phyloP scores from a whole-genome alignment of 1,284 basidiomycete genomes.

The Marasmius tenuissimus region DNA sequence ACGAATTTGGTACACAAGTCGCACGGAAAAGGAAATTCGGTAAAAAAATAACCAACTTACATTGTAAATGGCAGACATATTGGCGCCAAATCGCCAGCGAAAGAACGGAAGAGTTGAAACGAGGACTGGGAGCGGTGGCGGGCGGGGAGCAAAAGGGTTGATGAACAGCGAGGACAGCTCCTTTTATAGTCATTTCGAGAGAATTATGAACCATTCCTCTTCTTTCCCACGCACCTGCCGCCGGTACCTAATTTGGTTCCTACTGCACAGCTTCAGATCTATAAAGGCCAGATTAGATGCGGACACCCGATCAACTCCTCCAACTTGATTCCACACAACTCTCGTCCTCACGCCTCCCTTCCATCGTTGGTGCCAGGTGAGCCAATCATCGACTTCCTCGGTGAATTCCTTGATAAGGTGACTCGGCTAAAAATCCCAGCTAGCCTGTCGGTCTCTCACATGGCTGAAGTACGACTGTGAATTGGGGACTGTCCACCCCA shows the following conservation, averaged over 20 bases:
- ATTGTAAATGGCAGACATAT: constrained; percentile 6
- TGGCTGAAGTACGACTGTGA: no score
- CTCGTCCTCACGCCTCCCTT: no score
- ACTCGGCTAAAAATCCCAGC: no score
- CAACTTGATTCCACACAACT: no score
- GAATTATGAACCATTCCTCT: constrained; percentile 1
- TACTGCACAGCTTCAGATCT: not conserved
- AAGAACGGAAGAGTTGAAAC: not conserved
- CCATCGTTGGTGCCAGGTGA: no score
- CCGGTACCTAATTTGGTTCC: constrained; percentile 1
- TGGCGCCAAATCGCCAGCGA: not conserved
- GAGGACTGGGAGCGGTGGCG: constrained; percentile 1
- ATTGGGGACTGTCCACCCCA: no score
- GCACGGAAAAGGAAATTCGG: not conserved
- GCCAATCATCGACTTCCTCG: no score
- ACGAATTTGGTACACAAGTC: not conserved
- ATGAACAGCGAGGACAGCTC: constrained; percentile 4
- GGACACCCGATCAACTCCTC: not conserved
- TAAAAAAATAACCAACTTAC: not conserved
- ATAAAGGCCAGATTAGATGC: not conserved
- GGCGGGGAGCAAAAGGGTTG: constrained; percentile 9
- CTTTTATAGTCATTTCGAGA: constrained; percentile 8
- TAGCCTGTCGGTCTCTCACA: no score
- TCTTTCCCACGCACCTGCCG: not conserved
- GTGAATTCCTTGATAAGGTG: no score